These are phyloP conservation scores for Talaromyces trachyspermus DNA, from an alignment of 495 filamentous ascomycete genomes.

Conservation along the genomic window DNA sequence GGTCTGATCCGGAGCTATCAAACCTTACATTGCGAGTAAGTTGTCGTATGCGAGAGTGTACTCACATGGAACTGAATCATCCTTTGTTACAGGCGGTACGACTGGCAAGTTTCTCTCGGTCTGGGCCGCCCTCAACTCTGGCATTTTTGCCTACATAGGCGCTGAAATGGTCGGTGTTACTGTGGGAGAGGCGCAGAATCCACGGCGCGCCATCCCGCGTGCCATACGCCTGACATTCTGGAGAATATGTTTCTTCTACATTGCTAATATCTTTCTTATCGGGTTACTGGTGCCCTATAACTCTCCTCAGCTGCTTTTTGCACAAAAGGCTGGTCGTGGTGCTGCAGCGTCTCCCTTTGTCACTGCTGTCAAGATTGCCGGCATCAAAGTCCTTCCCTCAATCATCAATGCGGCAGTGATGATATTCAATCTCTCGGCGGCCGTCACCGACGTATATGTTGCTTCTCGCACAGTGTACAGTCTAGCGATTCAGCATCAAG, in stretches of 20 bases:
- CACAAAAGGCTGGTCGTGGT: slow-evolving; percentile 25
- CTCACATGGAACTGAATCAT: background rate
- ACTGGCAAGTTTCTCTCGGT: slow-evolving; percentile 47
- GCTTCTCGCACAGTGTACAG: slow-evolving; percentile 68
- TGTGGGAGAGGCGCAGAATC: slow-evolving; percentile 59
- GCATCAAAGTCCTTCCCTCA: slow-evolving; percentile 42
- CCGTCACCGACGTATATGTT: slow-evolving; percentile 51
- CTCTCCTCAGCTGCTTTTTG: slow-evolving; percentile 37
- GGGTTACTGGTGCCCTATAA: slow-evolving; percentile 51
- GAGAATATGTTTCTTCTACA: slow-evolving; percentile 74
- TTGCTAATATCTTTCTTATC: slow-evolving; percentile 40
- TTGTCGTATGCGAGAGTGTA: background rate
- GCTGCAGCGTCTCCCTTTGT: slow-evolving; percentile 54
- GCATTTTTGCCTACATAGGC: slow-evolving; percentile 73
- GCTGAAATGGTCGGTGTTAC: slow-evolving; percentile 71
- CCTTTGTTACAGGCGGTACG: background rate
- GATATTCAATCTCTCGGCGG: slow-evolving; percentile 67
- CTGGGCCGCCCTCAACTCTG: slow-evolving; percentile 72
- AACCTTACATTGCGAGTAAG: slow-evolving; percentile 26
- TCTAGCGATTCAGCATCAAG: slow-evolving; percentile 68
- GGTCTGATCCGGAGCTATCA: slow-evolving; percentile 45
- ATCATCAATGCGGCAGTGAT: slow-evolving; percentile 60
- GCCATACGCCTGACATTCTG: slow-evolving; percentile 74
- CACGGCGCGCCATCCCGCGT: slow-evolving; percentile 60
- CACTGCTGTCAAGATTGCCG: slow-evolving; percentile 44